These are phyloP conservation scores for Globisporangium cederbergense DNA, from an alignment of 352 stramenopile species.

Conservation along the genomic window DNA sequence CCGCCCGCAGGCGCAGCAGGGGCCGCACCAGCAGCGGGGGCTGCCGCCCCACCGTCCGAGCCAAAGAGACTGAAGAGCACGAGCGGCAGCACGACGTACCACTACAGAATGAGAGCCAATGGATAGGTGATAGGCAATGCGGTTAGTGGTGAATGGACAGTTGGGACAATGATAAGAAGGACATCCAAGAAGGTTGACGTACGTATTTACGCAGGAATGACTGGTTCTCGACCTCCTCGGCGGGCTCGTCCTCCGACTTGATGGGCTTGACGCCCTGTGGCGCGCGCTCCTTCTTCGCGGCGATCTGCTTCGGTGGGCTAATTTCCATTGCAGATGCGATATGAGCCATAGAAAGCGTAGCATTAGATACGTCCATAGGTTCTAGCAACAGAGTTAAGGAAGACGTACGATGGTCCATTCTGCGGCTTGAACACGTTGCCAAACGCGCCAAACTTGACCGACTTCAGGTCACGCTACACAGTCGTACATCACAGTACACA, in stretches of 20 bases:
- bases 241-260: constrained; percentile 55
- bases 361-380: background rate
- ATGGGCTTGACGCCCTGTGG: constrained; percentile 74
- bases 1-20: constrained; percentile 22
- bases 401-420: constrained; percentile 57
- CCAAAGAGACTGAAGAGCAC: constrained; percentile 75
- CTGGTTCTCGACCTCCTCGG: constrained; percentile 55
- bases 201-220: constrained; percentile 86
- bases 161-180: background rate
- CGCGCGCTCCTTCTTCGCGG: constrained; percentile 52
- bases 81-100: constrained; percentile 83
- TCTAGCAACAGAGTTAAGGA: background rate
- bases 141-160: background rate
- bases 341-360: background rate
- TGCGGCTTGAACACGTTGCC: constrained; percentile 59
- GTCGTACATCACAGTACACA: background rate
- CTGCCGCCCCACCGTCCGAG: constrained; percentile 33
- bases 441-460: constrained; percentile 51
- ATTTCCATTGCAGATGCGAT: background rate
- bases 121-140: background rate
- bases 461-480: constrained; percentile 46
- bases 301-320: constrained; percentile 64
- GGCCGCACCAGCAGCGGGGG: constrained; percentile 33
- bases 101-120: constrained; percentile 33
- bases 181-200: constrained; percentile 22